Evolutionary conservation across 2,329 filamentous ascomycete species (phyloP).

Genomic region (Cordyceps sp.): DNA sequence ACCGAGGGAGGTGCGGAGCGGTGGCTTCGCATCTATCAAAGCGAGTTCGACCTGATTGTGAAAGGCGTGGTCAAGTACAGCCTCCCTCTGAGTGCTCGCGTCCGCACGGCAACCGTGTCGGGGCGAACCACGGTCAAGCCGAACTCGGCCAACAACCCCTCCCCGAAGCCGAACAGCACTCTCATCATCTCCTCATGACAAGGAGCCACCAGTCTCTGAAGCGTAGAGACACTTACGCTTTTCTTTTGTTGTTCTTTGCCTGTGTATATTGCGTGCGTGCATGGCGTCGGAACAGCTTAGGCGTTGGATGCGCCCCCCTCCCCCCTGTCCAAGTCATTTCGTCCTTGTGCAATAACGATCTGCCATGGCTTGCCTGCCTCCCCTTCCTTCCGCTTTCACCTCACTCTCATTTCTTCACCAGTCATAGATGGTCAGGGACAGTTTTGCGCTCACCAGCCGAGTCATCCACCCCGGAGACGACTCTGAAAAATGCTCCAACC

Average conservation of each 20-base stretch:
- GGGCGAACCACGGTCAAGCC: conserved; percentile 43
- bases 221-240: not conserved
- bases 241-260: conserved; percentile 9
- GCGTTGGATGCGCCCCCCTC: not conserved
- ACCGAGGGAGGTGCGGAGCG: conserved; percentile 72
- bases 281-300: no score
- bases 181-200: conserved; percentile 12
- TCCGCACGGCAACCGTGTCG: conserved; percentile 42
- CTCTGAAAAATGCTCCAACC: not conserved
- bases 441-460: not conserved
- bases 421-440: not conserved
- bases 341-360: no score
- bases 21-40: conserved; percentile 80
- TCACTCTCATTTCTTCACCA: not conserved
- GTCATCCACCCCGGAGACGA: no score
- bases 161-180: conserved; percentile 63
- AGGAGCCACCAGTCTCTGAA: not conserved
- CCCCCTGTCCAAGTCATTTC: not conserved
- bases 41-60: conserved; percentile 86
- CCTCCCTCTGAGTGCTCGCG: conserved; percentile 42
- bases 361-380: no score
- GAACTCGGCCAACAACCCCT: conserved; percentile 42
- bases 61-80: conserved; percentile 80
- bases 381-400: no score
- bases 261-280: not conserved